Evolutionary conservation across 768 basidiomycete species (phyloP).

Genomic region (Mycena leptocephala): DNA sequence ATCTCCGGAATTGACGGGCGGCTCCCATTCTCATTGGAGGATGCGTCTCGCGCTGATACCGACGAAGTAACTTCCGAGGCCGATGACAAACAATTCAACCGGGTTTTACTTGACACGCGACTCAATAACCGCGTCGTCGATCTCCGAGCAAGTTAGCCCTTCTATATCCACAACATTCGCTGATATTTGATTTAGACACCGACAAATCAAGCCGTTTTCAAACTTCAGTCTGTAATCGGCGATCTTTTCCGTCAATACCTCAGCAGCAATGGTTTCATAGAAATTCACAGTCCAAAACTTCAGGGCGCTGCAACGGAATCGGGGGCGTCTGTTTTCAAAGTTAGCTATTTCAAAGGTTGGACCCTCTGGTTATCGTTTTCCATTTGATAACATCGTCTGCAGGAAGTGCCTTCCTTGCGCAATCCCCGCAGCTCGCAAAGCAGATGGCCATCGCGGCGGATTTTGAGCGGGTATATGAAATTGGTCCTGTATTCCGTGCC

Average conservation of each 20-base stretch:
- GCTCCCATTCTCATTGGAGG: conserved; percentile 94
- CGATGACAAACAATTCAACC: conserved; percentile 73
- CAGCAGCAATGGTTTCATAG: conserved; percentile 82
- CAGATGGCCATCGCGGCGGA: conserved; percentile 99
- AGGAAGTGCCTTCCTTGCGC: conserved; percentile 95
- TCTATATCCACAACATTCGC: neutral
- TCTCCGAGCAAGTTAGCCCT: conserved; percentile 77
- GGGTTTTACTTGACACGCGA: conserved; percentile 93
- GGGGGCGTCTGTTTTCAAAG: conserved; percentile 98
- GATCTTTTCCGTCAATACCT: conserved; percentile 91
- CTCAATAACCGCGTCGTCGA: conserved; percentile 96
- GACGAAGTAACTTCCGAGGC: conserved; percentile 72
- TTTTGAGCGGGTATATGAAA: conserved; percentile 98
- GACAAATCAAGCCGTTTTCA: conserved; percentile 97
- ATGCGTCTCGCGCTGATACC: conserved; percentile 88
- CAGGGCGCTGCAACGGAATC: conserved; percentile 98
- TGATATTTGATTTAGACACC: conserved; percentile 72
- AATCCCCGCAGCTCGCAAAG: conserved; percentile 97
- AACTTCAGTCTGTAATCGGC: conserved; percentile 90
- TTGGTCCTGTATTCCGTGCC: conserved; percentile 96
- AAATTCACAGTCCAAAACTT: conserved; percentile 98
- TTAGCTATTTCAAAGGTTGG: conserved; percentile 95
- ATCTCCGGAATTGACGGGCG: conserved; percentile 85
- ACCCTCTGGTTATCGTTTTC: neutral
- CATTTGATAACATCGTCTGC: neutral